phyloP scores from a whole-genome alignment of 176 grass and related monocot species.

The Alloteropsis semialata region DNA sequence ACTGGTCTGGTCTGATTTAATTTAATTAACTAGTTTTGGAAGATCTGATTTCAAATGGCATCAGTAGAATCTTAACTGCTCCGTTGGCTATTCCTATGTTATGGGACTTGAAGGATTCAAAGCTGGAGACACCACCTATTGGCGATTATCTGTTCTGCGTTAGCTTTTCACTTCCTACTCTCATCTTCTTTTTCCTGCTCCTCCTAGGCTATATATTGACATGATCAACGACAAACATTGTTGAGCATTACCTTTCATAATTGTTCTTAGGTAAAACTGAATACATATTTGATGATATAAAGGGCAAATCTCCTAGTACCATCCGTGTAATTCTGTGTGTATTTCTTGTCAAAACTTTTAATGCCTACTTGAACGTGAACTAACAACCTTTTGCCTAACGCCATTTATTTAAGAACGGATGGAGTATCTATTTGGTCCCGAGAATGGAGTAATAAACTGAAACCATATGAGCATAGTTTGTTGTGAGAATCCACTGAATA shows the following conservation, averaged over 20 bases:
- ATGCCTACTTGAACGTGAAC: too few species aligned
- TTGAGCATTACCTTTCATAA: not conserved
- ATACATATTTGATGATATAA: not conserved
- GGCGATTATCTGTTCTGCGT: not conserved
- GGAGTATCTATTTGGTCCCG: too few species aligned
- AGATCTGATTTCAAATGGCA: not conserved
- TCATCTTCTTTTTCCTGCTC: too few species aligned
- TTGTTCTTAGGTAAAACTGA: not conserved
- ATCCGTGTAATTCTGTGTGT: too few species aligned
- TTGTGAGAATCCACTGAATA: not conserved
- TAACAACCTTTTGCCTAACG: too few species aligned
- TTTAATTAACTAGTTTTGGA: not conserved
- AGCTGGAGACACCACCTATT: not conserved
- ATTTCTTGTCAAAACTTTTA: too few species aligned
- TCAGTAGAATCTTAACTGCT: not conserved
- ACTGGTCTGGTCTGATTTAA: not conserved
- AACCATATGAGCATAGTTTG: too few species aligned
- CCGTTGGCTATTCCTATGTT: not conserved
- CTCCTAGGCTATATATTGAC: not conserved
- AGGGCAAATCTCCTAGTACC: not conserved
- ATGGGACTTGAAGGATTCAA: not conserved
- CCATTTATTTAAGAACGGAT: too few species aligned
- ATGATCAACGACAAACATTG: not conserved
- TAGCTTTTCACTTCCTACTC: not conserved
- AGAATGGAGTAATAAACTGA: too few species aligned